Evolutionary conservation across 2,329 filamentous ascomycete species (phyloP).

Genomic region (Monosporascus sp.): DNA sequence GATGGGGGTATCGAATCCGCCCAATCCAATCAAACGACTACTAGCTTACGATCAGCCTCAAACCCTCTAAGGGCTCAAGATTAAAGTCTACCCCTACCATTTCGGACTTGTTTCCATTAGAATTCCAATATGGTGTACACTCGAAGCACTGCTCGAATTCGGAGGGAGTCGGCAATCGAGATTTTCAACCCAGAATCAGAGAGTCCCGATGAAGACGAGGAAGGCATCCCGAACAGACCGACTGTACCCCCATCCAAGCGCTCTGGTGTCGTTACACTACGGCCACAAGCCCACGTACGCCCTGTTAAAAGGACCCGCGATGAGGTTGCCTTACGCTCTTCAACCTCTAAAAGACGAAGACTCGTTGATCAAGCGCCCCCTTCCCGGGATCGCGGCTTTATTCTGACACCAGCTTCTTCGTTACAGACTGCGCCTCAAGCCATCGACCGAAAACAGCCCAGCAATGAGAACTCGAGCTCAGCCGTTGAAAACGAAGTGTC

Average conservation of each 20-base stretch:
- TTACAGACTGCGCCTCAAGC: neutral
- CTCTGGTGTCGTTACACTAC: neutral
- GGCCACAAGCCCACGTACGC: constrained; percentile 4
- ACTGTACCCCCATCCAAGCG: constrained; percentile 12
- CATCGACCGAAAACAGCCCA: neutral
- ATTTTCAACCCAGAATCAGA: constrained; percentile 5
- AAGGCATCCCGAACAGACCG: constrained; percentile 16
- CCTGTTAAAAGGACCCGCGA: neutral
- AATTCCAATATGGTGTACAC: constrained; percentile 9
- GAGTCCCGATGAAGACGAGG: constrained; percentile 18
- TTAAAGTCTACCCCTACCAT: neutral
- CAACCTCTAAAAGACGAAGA: neutral
- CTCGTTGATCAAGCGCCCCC: no score
- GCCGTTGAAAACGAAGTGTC: neutral
- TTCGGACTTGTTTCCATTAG: neutral
- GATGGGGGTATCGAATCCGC: neutral
- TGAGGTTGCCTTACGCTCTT: neutral
- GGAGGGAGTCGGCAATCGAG: constrained; percentile 1
- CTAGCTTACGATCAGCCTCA: neutral
- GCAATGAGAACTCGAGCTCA: neutral
- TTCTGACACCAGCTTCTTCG: neutral
- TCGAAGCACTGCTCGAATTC: constrained; percentile 6
- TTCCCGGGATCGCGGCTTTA: no score
- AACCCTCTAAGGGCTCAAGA: neutral
- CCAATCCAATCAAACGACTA: neutral